Conservation (phyloP, 2,329 filamentous ascomycete genomes). For the Exophiala viscosa region DNA sequence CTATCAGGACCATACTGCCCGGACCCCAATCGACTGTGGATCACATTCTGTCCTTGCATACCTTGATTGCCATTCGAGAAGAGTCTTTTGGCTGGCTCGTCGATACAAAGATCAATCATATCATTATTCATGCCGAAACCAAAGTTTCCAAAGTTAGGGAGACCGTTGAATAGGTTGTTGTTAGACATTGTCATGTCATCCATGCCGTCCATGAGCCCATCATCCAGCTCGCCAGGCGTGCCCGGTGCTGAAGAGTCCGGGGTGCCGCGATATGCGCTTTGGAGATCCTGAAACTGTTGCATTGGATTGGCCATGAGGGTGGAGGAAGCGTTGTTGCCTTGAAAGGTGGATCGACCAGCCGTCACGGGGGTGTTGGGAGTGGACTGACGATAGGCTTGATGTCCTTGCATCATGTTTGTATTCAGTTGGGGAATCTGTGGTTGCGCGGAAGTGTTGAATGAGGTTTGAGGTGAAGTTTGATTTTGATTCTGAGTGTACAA, state of each 20-base stretch:
- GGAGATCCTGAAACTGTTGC: conserved; percentile 55
- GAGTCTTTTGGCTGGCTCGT: conserved; percentile 89
- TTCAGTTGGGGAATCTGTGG: conserved; percentile 66
- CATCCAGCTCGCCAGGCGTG: conserved; percentile 70
- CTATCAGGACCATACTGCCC: conserved; percentile 73
- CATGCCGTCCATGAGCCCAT: conserved; percentile 63
- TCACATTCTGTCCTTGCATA: conserved; percentile 54
- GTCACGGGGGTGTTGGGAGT: conserved; percentile 81
- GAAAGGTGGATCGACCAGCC: conserved; percentile 60
- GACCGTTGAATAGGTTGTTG: conserved; percentile 39
- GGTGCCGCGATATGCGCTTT: conserved; percentile 47
- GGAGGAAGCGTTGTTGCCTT: conserved; percentile 93
- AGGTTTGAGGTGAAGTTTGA: conserved; percentile 64
- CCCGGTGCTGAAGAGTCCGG: conserved; percentile 66
- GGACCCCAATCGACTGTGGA: conserved; percentile 70
- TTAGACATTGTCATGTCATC: conserved; percentile 59
- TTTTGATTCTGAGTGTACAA: conserved; percentile 56
- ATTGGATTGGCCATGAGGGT: conserved; percentile 77
- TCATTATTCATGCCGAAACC: conserved; percentile 48
- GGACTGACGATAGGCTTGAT: conserved; percentile 77
- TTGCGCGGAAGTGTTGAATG: conserved; percentile 55
- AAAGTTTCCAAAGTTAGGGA: conserved; percentile 35
- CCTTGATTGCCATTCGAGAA: conserved; percentile 79
- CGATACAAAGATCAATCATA: conserved; percentile 66
- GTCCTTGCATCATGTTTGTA: conserved; percentile 69